Evolutionary conservation across 345 rosid species (phyloP), one percentile per base, ranked within the genome.

Genomic region (Noccaea bulbosa): DNA sequence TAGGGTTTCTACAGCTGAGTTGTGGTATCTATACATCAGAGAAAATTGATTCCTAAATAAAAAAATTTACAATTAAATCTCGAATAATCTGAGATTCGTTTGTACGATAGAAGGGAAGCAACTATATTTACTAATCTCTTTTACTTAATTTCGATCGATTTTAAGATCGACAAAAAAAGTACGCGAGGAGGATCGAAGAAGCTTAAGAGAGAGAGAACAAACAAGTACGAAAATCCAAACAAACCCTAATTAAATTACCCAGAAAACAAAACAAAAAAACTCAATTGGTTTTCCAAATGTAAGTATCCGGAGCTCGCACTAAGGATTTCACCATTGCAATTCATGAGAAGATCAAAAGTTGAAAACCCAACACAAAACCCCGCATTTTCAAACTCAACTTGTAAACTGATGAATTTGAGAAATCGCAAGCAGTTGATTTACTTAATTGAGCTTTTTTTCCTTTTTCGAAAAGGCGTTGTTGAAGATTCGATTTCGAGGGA

Each of bases 231-330:
- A 53, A 39, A 30, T 11, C 53, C 20, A 16, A 17, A 37, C 32
- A 71, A 72, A 55, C 77, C 71, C 52, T 56, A 73, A 65, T 15
- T 50, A 30, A 47, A n/a, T 27, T 6, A 33, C 32, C n/a, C 40
- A 63, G 30, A 14, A 33, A 30, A 38, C 30, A 47, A 2, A 20
- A 38, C 30, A 47, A 2, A 20, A 20, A 17, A 8, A 33, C 20
- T 56, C 52, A 46, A 47, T 56, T 54, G 70, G 54, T 39, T 40
- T 39, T 16, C 11, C 11, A 27, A 72, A 72, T 72, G 71, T 20
- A 32, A 64, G 65, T 16, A 37, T 14, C 55, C 15, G 11, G 39
- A 72, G 54, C 41, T 52, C 48, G 27, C 20, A 46, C 7, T 30
- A 65, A 30, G 35, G 9, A 27, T 27, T 27, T 4, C 15, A 12